Evolutionary conservation across 176 grass and related monocot species (phyloP).

Genomic region (Oryza glaberrima): DNA sequence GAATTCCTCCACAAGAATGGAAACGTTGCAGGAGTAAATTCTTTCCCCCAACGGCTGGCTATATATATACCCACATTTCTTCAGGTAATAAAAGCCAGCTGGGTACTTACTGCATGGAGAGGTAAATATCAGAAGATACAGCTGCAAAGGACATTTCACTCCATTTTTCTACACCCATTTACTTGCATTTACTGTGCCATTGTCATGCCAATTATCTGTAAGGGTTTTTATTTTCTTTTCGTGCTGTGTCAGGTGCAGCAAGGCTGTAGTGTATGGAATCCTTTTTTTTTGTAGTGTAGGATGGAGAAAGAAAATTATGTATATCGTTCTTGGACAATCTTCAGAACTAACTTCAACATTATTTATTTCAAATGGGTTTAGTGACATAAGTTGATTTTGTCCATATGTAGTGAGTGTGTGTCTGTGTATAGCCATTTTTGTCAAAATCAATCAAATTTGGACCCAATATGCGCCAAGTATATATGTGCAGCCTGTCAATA

Average conservation of each 20-base stretch:
- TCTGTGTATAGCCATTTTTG: background rate
- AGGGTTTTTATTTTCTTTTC: slow-evolving; percentile 8
- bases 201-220: background rate
- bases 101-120: background rate
- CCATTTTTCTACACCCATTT: slow-evolving; percentile 27
- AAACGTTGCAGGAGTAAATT: slow-evolving; percentile 27
- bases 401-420: background rate
- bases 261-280: background rate
- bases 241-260: background rate
- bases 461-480: background rate
- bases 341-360: background rate
- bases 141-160: background rate
- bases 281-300: background rate
- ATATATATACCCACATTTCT: slow-evolving; percentile 3
- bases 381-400: background rate
- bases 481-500: background rate
- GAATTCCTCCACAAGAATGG: background rate
- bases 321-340: background rate
- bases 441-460: slow-evolving; percentile 21
- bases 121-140: slow-evolving; percentile 29
- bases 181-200: background rate
- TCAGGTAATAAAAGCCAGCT: slow-evolving; percentile 29
- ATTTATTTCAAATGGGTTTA: background rate
- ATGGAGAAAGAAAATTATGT: background rate
- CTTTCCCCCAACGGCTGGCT: slow-evolving; percentile 12